Evolutionary conservation across 2,329 filamentous ascomycete genomes (phyloP).

Genomic region (Fusarium bactridioides): DNA sequence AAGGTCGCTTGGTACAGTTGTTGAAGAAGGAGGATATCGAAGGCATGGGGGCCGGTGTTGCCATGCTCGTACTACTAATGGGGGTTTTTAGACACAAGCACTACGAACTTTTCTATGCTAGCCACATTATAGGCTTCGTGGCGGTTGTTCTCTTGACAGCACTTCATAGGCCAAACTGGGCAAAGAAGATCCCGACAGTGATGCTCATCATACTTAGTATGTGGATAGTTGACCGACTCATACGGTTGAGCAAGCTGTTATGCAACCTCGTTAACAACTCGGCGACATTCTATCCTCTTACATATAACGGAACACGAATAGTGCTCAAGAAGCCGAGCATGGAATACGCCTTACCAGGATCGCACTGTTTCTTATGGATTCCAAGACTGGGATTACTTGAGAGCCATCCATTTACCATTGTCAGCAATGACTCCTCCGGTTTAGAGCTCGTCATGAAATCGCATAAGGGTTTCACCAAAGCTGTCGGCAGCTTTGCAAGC

Average conservation of each 20-base stretch:
- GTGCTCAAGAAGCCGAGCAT: conserved; percentile 53
- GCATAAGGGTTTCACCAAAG: conserved; percentile 60
- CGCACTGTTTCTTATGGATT: conserved; percentile 64
- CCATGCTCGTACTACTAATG: conserved; percentile 49
- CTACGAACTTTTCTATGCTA: conserved; percentile 58
- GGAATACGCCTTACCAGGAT: conserved; percentile 36
- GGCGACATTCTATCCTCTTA: conserved; percentile 53
- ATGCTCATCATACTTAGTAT: conserved; percentile 49
- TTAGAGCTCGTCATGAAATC: conserved; percentile 61
- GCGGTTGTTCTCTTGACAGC: conserved; percentile 51
- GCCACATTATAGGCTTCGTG: conserved; percentile 53
- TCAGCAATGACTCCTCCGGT: conserved; percentile 49
- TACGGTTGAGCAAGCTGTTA: conserved; percentile 41
- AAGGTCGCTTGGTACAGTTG: conserved; percentile 7
- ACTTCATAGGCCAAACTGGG: conserved; percentile 54
- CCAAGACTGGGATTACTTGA: conserved; percentile 59
- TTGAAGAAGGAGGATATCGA: conserved; percentile 10
- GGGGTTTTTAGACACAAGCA: conserved; percentile 47
- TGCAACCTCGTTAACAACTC: conserved; percentile 8
- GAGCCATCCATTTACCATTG: conserved; percentile 65
- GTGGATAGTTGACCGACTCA: conserved; percentile 56
- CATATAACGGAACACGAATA: conserved; percentile 54
- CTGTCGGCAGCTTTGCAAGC: conserved; percentile 55
- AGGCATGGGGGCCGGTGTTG: conserved; percentile 42
- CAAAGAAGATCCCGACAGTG: conserved; percentile 48